Base-by-base conservation (phyloP, 176 grass and related monocot species). In the Bothriochloa decipiens region DNA sequence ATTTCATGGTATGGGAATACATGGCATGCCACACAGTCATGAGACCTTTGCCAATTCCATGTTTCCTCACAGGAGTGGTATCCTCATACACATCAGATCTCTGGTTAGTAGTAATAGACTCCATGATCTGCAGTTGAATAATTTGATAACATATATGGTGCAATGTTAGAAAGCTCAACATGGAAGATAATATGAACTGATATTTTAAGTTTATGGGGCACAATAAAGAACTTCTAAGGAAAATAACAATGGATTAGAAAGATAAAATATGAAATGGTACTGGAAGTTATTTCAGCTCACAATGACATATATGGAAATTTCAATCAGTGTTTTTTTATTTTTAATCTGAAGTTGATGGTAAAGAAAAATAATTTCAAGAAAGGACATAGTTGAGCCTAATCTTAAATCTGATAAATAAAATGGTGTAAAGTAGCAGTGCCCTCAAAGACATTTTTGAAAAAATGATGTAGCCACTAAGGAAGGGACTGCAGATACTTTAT, bases 41-140 rank as follows among this genome's bases (percentile, higher is more conserved):
- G 75, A 99, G 82, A 80, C 97, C 97, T 94, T 99, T 99, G 80
- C 97, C 97, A 46, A 81, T 86, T 81, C 97, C 97, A 89, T 99
- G 90, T 68, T 96, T 99, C 86, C 68, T 88, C 75, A 87, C 50
- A 85, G 79, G 78, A 91, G 43, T 69, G 72, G 58, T 84, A 37
- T 82, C 75, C 86, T 75, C 70, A 40, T 46, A 43, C 49, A 70
- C 13, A 42, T 9, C 47, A 36, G 83, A 64, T 80, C 43, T 83
- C 26, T 75, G 61, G 41, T 72, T 76, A 52, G 75, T 45, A 72
- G 42, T 75, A 52, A 52, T 43, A 72, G 42, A 65, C 50, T 82
- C 72, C 35, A 79, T 63, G 23, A 90, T 64, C 91, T 92, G 49
- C 58, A 90, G 20, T 76, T 63, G 61, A 78, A 79, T 14, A 85